Evolutionary conservation across 1,284 basidiomycete genomes (phyloP), one percentile per base, ranked within the genome.

Genomic region (Trametes pubescens): DNA sequence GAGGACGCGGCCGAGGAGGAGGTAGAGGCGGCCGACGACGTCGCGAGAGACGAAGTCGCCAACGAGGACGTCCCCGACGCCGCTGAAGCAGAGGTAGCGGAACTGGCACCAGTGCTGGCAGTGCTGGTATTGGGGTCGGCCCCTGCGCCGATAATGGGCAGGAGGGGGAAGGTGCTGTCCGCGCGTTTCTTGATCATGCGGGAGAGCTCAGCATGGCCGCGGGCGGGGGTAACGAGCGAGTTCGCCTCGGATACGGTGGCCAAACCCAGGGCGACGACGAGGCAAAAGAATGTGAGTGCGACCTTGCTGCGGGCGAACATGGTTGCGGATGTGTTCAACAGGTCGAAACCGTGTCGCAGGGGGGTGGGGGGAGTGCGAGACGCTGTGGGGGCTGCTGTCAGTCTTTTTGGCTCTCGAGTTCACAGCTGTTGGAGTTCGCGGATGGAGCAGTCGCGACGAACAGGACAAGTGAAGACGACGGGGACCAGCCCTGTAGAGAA

Each of bases 101-200:
- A 11, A 22, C 51, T 48, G 11, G 65, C 35, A 8, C 59, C 18
- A 5, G 68, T 53, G 22, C 62, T 21, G 51, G 43, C 26, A 16
- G 44, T 21, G 38, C 61, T 34, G 44, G 53, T 66, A n/a, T n/a
- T n/a, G 24, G 75, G 71, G 57, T 69, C 61, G 16, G 55, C 56
- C 13, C 61, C 71, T 13, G 69, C 69, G 61, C 69, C 62, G 59
- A 67, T 58, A 57, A 64, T 54, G 54, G 61, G 65, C 24, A 65
- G 69, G 52, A 72, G 32, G 51, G 69, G 58, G 52, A 58, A 9
- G 58, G 32, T 13, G 7, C n/a, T 7, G 49, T 38, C 48, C 11
- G 78, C 71, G 55, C 91, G 88, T 74, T 89, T 91, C 78, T 82
- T 90, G 69, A 92, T 75, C 74, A 93, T 78, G 68, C 91, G 89